Evolutionary conservation across 805 yeast genomes (phyloP), one percentile per base, ranked within the genome.

Genomic region (Starmera dryadoides): DNA sequence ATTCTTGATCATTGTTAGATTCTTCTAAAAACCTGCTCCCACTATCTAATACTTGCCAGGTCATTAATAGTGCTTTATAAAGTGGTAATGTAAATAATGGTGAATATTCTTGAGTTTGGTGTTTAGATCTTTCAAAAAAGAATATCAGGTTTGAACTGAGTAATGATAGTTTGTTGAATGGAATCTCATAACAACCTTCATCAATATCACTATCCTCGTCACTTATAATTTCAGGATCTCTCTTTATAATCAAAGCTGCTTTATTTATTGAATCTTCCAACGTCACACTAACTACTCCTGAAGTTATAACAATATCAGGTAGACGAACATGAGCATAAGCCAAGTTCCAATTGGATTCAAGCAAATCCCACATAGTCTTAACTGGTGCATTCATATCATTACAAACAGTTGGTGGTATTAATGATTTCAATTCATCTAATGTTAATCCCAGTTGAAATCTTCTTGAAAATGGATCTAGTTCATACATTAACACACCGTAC

Each of bases 401-500:
- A 33, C 16, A 8, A 7, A 8, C 14, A 7, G 15, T 34, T 6
- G 26, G 26, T 14, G 37, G 37, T 5, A 18, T 26, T 2, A 35
- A 10, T 2, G 8, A 31, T 14, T 32, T 14, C 4, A 35, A 28
- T 25, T 32, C 37, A 35, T 35, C 26, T 14, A 35, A 18, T 2
- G 37, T 32, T 5, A 10, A 18, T 18, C 37, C 37, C 25, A 35
- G 20, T 35, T 35, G 37, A n/a, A 32, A 35, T 35, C 30, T 35
- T 35, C 37, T 35, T 14, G 37, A 35, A 28, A 35, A 35, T 19
- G 37, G 37, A 26, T 35, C 37, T 10, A 8, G 16, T n/a, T 28
- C n/a, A 9, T 10, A n/a, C 30, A 19, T 6, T 18, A 17, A 25
- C 8, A 22, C 28, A 8, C 14, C 28, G 28, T 4, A 19, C 18